Percentiles rank a stretch among this genome's conserved stretches.
Conservation (phyloP, 306 rosid genomes). For the Notholithocarpus densiflorus region DNA sequence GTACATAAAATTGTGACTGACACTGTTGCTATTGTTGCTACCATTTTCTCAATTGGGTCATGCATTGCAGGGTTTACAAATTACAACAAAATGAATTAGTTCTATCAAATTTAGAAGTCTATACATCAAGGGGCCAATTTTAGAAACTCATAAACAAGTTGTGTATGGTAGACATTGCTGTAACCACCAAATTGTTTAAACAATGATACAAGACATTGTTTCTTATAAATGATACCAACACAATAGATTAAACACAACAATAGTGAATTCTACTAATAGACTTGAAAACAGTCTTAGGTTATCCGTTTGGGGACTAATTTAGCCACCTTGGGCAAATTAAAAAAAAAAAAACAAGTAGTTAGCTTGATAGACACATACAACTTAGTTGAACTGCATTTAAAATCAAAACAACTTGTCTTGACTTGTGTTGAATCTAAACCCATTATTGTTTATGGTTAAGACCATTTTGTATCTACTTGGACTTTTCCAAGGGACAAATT, state of each 20-base stretch:
- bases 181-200: slow-evolving; percentile 19
- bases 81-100: background rate
- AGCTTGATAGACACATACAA: slow-evolving; percentile 16
- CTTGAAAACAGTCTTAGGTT: background rate
- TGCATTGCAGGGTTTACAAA: background rate
- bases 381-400: slow-evolving; percentile 19
- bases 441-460: slow-evolving; percentile 18
- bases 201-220: slow-evolving; percentile 12
- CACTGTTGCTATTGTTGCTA: background rate
- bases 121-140: background rate
- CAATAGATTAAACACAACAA: background rate
- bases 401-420: slow-evolving; percentile 34
- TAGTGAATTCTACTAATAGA: background rate
- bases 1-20: no score
- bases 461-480: slow-evolving; percentile 28
- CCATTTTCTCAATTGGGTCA: background rate
- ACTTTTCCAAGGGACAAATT: slow-evolving; percentile 40
- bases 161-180: background rate
- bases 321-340: background rate
- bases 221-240: background rate
- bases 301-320: slow-evolving; percentile 14
- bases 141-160: background rate
- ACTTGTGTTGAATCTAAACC: slow-evolving; percentile 24
- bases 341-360: background rate
- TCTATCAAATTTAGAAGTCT: background rate